A percentile compares a stretch with the other conserved stretches of the same genome.
phyloP scores from a whole-genome alignment of 2,329 filamentous ascomycete genomes.

The Emmonsiellopsis sp. region DNA sequence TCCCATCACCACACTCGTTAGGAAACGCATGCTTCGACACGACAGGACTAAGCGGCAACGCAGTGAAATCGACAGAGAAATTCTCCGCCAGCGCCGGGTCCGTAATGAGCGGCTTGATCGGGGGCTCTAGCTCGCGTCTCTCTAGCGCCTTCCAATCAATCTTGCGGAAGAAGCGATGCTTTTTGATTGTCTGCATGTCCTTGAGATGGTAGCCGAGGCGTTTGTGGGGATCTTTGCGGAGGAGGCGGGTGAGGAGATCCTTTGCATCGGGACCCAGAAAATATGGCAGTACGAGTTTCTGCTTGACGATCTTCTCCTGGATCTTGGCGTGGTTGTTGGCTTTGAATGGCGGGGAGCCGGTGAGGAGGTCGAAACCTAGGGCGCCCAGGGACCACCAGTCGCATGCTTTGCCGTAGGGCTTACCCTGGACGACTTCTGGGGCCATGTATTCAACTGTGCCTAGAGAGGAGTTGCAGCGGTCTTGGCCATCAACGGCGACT shows the following conservation, averaged over 20 bases:
- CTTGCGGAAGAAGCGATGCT: conserved; percentile 91
- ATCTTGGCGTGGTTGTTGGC: conserved; percentile 90
- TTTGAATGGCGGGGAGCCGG: conserved; percentile 81
- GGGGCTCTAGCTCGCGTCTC: conserved; percentile 70
- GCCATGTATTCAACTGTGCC: conserved; percentile 99
- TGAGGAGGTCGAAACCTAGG: conserved; percentile 84
- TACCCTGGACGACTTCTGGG: conserved; percentile 80
- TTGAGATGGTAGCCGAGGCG: conserved; percentile 76
- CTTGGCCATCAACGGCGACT: conserved; percentile 65
- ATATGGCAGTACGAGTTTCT: conserved; percentile 82
- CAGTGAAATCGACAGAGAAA: conserved; percentile 87
- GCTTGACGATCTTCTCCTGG: conserved; percentile 88
- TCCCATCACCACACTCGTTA: conserved; percentile 15
- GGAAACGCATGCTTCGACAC: conserved; percentile 26
- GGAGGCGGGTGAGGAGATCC: conserved; percentile 77
- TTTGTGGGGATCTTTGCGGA: conserved; percentile 88
- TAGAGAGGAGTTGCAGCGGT: conserved; percentile 75
- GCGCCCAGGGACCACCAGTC: conserved; percentile 99
- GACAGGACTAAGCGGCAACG: conserved; percentile 68
- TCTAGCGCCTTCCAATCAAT: conserved; percentile 90
- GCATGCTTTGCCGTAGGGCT: conserved; percentile 85
- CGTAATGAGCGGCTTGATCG: conserved; percentile 87
- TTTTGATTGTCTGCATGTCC: conserved; percentile 76
- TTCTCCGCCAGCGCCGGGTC: conserved; percentile 96
- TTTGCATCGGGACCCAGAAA: conserved; percentile 88